phyloP scores from a whole-genome alignment of 2,329 filamentous ascomycete species.

The Colletotrichum coccodes region DNA sequence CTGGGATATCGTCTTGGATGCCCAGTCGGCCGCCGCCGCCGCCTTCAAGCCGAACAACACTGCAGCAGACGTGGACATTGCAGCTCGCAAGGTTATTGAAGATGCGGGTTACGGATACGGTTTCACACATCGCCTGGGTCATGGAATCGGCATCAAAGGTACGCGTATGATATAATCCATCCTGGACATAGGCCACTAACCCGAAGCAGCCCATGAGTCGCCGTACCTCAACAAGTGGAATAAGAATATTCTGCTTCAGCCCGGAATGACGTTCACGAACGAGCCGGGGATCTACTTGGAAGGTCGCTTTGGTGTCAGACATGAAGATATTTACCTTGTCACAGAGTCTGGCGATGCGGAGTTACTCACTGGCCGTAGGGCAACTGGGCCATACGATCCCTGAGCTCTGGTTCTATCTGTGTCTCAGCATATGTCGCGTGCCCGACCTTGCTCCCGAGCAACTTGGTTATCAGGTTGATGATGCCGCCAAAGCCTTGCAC shows the following conservation, averaged over 20 bases:
- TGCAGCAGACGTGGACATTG: constrained; percentile 69
- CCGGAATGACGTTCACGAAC: constrained; percentile 72
- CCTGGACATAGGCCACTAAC: background rate
- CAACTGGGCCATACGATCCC: constrained; percentile 64
- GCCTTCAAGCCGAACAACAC: constrained; percentile 62
- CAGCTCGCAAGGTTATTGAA: constrained; percentile 66
- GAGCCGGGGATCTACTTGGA: constrained; percentile 73
- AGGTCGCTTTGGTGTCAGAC: constrained; percentile 68
- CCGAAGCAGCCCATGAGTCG: constrained; percentile 63
- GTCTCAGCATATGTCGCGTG: too few species aligned
- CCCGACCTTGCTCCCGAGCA: too few species aligned
- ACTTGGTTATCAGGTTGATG: background rate
- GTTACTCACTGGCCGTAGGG: constrained; percentile 63
- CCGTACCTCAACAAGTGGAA: constrained; percentile 74
- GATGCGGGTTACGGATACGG: constrained; percentile 66
- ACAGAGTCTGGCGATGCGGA: constrained; percentile 63
- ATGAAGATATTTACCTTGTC: constrained; percentile 71
- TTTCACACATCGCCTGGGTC: constrained; percentile 72
- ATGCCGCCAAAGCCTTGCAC: background rate
- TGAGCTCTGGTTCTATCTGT: constrained; percentile 14
- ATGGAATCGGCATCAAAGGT: constrained; percentile 72
- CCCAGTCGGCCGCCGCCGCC: constrained; percentile 64
- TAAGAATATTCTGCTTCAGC: constrained; percentile 51
- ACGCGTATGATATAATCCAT: too few species aligned
- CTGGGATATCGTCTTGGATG: constrained; percentile 71